Evolutionary conservation across 73 alveolate genomes (phyloP), one percentile per base, ranked within the genome.

Genomic region (Paramecium sexaurelia): DNA sequence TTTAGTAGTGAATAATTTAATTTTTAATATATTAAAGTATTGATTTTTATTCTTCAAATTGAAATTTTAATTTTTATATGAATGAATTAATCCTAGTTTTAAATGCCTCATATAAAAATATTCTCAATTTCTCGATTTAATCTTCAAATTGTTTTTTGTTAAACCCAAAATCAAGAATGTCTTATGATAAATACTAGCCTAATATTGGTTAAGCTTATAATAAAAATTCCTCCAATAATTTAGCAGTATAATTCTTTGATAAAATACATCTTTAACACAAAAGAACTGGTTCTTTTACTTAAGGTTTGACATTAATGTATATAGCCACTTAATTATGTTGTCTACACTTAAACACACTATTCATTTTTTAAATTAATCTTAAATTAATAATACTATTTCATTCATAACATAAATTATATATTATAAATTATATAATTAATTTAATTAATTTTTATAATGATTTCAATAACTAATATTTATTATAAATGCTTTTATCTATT

Each of bases 281-380:
- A 15, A 61, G 43, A 61, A 61, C 83, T 61, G 83, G 83, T 61
- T 61, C 83, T 29, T 61, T 61, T 20, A 11, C 47, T 32, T 13
- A 9, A 10, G 83, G 83, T 61, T 61, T 61, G 45, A 61, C 26
- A 61, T 61, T 61, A 10, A 61, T 32, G 24, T 61, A 61, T 11
- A 61, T 61, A 6, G 83, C 83, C 83, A 29, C 39, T 26, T 61
- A 32, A 13, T 32, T 26, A 61, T 61, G 83, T 10, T 26, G 47
- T 32, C 43, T 61, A 20, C 83, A 61, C 83, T 61, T 61, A 61
- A 61, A 61, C 39, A 61, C 43, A 61, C 83, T 29, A 61, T 29
- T 29, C 83, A 61, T 56, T 61, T 61, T 61, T 29, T 29, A 61
- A 61, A 61, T 61, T 61, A 10, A 61, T 32, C 43, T 61, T 9